These are phyloP conservation scores for Aspergillus heteromorphus DNA, from an alignment of 495 filamentous ascomycete species.

Conservation along the genomic window DNA sequence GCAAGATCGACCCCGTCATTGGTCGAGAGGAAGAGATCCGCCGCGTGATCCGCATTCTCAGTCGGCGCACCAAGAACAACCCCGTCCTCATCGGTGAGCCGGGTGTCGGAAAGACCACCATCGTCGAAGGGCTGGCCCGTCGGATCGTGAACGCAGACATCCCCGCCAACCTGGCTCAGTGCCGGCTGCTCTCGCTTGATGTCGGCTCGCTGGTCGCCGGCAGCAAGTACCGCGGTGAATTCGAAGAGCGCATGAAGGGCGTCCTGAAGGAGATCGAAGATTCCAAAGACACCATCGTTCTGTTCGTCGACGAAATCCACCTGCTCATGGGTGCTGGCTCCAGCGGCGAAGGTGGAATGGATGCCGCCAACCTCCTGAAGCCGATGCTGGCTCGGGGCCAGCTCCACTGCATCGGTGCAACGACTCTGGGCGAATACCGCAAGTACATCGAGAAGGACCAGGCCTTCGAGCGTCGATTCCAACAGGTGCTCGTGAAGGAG, in stretches of 20 bases:
- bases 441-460: conserved; percentile 99
- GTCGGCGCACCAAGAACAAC: conserved; percentile 96
- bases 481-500: conserved; percentile 95
- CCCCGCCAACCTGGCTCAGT: conserved; percentile 89
- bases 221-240: conserved; percentile 96
- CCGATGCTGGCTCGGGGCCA: conserved; percentile 95
- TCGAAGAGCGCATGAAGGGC: conserved; percentile 98
- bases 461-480: conserved; percentile 96
- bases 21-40: conserved; percentile 95
- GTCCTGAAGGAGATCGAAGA: conserved; percentile 95
- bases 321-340: conserved; percentile 95
- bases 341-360: conserved; percentile 95
- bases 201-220: conserved; percentile 93
- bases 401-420: conserved; percentile 95
- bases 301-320: conserved; percentile 98
- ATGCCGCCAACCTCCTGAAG: conserved; percentile 94
- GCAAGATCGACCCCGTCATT: conserved; percentile 97
- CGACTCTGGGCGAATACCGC: conserved; percentile 88
- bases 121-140: conserved; percentile 93
- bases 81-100: conserved; percentile 94
- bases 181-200: conserved; percentile 88
- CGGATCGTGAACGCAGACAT: conserved; percentile 95
- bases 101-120: conserved; percentile 97
- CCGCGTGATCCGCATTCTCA: conserved; percentile 88
- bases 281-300: conserved; percentile 92